Conservation (phyloP, 192 early-diverging fungal species). For the Oehlia diaphana region DNA sequence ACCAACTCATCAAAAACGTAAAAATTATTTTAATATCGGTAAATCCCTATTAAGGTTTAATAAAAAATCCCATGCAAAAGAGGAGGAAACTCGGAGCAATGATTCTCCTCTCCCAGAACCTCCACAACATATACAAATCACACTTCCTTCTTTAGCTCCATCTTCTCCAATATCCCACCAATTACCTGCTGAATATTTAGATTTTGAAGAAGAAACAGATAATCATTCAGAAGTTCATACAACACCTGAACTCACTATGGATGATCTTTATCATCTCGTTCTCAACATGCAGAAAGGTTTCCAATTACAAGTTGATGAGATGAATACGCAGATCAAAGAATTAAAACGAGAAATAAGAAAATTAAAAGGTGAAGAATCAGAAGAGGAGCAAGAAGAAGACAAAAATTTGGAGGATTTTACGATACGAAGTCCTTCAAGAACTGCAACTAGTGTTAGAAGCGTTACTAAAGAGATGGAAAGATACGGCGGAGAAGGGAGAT, state of each 20-base stretch:
- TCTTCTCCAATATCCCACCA: constrained; percentile 22
- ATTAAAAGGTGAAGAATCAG: constrained; percentile 13
- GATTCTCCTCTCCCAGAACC: neutral
- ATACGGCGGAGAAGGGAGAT: constrained; percentile 7
- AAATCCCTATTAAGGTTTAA: constrained; percentile 3
- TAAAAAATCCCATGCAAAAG: neutral
- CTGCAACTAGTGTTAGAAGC: constrained; percentile 21
- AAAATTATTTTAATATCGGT: constrained; percentile 12
- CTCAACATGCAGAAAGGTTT: constrained; percentile 27
- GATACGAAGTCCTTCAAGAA: constrained; percentile 4
- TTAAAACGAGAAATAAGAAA: constrained; percentile 23
- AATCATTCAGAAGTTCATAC: neutral
- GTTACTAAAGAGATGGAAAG: constrained; percentile 18
- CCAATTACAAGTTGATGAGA: constrained; percentile 22
- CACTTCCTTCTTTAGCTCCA: constrained; percentile 9
- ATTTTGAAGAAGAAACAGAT: neutral
- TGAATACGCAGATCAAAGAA: constrained; percentile 21
- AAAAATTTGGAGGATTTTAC: neutral
- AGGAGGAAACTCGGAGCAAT: neutral
- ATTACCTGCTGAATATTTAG: constrained; percentile 13
- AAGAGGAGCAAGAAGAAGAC: constrained; percentile 4
- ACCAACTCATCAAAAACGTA: constrained; percentile 15
- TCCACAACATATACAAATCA: neutral
- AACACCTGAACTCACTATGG: constrained; percentile 17
- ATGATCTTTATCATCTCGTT: constrained; percentile 27